Conservation (phyloP, 2,329 filamentous ascomycete genomes). For the Tolypocladium amazonense region DNA sequence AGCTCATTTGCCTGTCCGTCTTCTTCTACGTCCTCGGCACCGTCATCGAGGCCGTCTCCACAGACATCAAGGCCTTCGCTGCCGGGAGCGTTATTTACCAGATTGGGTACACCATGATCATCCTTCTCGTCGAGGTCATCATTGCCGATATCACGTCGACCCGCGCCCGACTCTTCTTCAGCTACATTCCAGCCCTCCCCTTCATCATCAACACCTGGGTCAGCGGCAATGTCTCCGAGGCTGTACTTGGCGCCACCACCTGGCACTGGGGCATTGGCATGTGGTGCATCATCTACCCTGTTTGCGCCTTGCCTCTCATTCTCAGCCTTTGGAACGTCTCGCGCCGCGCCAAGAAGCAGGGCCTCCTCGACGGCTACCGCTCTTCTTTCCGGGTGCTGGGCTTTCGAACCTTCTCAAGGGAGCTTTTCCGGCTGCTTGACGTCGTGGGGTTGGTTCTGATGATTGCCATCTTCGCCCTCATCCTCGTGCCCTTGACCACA, state of each 20-base stretch:
- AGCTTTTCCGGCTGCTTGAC: conserved; percentile 26
- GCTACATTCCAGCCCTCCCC: conserved; percentile 46
- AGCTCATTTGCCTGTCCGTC: conserved; percentile 43
- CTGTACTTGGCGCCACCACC: conserved; percentile 36
- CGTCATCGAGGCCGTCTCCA: conserved; percentile 39
- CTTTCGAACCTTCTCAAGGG: conserved; percentile 1
- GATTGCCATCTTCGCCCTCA: conserved; percentile 33
- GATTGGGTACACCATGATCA: conserved; percentile 46
- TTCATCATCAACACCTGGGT: conserved; percentile 56
- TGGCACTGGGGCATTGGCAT: conserved; percentile 57
- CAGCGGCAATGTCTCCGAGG: conserved; percentile 42
- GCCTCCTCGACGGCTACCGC: conserved; percentile 22
- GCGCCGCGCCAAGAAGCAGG: conserved; percentile 2
- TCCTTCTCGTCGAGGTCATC: conserved; percentile 49
- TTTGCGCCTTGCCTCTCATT: conserved; percentile 45
- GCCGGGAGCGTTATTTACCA: conserved; percentile 45
- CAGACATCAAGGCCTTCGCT: conserved; percentile 36
- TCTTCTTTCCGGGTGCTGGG: conserved; percentile 5
- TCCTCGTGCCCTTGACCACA: conserved; percentile 41
- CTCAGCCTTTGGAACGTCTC: conserved; percentile 24
- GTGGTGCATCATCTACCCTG: conserved; percentile 51
- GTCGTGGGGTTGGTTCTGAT: conserved; percentile 34
- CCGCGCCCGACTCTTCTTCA: conserved; percentile 48
- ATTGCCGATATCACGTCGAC: conserved; percentile 51
- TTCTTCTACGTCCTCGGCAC: conserved; percentile 45